These are phyloP conservation scores for Fomitopsis pinicola DNA, from an alignment of 1,284 basidiomycete species.

Conservation along the genomic window DNA sequence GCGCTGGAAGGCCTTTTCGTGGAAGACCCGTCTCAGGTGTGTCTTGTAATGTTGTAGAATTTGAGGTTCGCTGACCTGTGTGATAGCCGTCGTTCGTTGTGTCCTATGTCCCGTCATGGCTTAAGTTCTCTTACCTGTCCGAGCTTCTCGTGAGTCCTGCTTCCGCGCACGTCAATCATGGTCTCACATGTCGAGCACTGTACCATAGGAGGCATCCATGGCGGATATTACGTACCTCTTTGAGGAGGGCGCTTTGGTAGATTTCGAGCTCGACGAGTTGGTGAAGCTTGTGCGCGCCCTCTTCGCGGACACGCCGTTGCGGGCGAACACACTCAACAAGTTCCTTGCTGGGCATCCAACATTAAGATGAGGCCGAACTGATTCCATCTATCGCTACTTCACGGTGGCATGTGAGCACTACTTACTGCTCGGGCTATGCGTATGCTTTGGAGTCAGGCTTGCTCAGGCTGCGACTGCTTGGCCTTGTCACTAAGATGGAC, in stretches of 20 bases:
- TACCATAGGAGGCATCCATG: slow-evolving; percentile 79
- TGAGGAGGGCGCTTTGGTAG: slow-evolving; percentile 86
- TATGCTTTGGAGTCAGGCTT: too few species aligned
- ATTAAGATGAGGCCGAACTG: slow-evolving; percentile 1
- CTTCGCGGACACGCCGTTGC: slow-evolving; percentile 86
- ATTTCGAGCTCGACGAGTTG: slow-evolving; percentile 86
- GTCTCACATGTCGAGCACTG: background rate
- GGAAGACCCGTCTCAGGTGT: slow-evolving; percentile 56
- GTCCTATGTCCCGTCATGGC: slow-evolving; percentile 85
- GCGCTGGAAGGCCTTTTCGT: slow-evolving; percentile 80
- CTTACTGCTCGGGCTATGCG: too few species aligned
- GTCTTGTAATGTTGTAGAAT: slow-evolving; percentile 9
- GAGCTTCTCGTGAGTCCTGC: slow-evolving; percentile 72
- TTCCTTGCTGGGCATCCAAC: slow-evolving; percentile 56
- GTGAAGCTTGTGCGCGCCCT: slow-evolving; percentile 79
- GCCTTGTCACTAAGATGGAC: too few species aligned
- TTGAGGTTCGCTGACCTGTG: background rate
- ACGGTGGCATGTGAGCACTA: too few species aligned
- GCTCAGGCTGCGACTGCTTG: too few species aligned
- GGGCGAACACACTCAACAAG: slow-evolving; percentile 77
- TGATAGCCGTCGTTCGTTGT: slow-evolving; percentile 63
- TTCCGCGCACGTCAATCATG: background rate
- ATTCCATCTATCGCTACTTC: background rate
- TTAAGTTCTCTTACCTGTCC: slow-evolving; percentile 90
- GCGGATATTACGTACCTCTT: slow-evolving; percentile 93